These are phyloP conservation scores for Phytophthora megakarya DNA, from an alignment of 352 stramenopile genomes.

Conservation along the genomic window DNA sequence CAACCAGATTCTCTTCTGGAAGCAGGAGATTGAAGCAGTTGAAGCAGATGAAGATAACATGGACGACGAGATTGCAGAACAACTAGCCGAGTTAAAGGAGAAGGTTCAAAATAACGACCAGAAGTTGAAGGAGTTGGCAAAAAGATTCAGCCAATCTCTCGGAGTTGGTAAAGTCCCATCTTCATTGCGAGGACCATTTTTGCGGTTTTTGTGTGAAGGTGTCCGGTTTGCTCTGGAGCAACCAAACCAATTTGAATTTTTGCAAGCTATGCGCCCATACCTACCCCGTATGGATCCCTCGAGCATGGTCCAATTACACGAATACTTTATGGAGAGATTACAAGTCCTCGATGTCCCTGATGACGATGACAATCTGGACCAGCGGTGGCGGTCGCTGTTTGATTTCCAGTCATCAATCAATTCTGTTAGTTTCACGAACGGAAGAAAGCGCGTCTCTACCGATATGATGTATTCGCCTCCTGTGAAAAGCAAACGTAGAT, in stretches of 20 bases:
- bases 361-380: constrained; percentile 47
- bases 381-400: constrained; percentile 62
- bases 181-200: constrained; percentile 73
- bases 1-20: constrained; percentile 61
- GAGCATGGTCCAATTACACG: constrained; percentile 63
- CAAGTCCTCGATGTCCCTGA: constrained; percentile 49
- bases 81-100: constrained; percentile 64
- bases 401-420: constrained; percentile 67
- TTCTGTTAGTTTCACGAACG: constrained; percentile 16
- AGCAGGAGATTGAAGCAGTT: constrained; percentile 53
- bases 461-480: constrained; percentile 30
- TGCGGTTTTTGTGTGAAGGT: constrained; percentile 84
- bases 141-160: constrained; percentile 81
- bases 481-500: constrained; percentile 40
- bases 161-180: constrained; percentile 75
- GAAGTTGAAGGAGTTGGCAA: constrained; percentile 75
- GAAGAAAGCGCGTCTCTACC: constrained; percentile 14
- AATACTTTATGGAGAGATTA: constrained; percentile 74
- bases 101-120: constrained; percentile 51
- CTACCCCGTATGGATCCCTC: constrained; percentile 71
- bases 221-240: constrained; percentile 72
- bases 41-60: constrained; percentile 17
- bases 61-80: constrained; percentile 41
- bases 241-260: constrained; percentile 65
- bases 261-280: constrained; percentile 71